These are phyloP conservation scores for Lobosporangium transversale DNA, from an alignment of 192 early-diverging fungal species.

Conservation along the genomic window DNA sequence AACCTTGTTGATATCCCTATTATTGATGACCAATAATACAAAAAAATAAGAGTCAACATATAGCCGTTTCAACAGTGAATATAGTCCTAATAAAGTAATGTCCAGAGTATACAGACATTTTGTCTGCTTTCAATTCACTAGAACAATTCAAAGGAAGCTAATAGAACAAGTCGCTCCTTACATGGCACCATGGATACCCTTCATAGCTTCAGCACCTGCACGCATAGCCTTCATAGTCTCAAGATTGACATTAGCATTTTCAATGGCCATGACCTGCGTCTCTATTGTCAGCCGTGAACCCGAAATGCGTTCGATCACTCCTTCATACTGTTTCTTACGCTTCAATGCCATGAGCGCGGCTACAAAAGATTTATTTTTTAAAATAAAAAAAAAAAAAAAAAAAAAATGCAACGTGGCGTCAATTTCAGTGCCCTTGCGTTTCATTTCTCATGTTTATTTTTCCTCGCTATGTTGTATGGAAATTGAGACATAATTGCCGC, in stretches of 20 bases:
- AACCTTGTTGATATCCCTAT: slow-evolving; percentile 92
- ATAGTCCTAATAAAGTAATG: no score
- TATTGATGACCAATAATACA: background rate
- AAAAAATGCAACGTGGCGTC: slow-evolving; percentile 6
- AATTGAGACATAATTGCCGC: no score
- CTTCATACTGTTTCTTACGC: slow-evolving; percentile 87
- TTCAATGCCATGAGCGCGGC: slow-evolving; percentile 95
- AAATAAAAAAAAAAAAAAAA: no score
- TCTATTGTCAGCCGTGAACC: slow-evolving; percentile 93
- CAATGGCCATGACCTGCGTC: slow-evolving; percentile 94
- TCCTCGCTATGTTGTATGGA: no score
- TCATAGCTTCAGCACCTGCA: slow-evolving; percentile 93
- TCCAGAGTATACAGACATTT: no score
- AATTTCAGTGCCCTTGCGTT: background rate
- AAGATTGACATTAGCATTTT: slow-evolving; percentile 94
- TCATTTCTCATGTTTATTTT: no score
- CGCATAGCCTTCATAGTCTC: slow-evolving; percentile 97
- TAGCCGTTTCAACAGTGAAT: background rate
- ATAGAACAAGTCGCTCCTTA: no score
- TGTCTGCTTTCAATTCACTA: no score
- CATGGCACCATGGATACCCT: slow-evolving; percentile 88
- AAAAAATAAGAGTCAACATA: no score
- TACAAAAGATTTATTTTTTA: slow-evolving; percentile 31
- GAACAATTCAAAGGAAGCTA: no score
- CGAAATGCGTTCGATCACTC: slow-evolving; percentile 87